These are phyloP conservation scores for Yarrowia porcina DNA, from an alignment of 805 yeast species.

Conservation along the genomic window DNA sequence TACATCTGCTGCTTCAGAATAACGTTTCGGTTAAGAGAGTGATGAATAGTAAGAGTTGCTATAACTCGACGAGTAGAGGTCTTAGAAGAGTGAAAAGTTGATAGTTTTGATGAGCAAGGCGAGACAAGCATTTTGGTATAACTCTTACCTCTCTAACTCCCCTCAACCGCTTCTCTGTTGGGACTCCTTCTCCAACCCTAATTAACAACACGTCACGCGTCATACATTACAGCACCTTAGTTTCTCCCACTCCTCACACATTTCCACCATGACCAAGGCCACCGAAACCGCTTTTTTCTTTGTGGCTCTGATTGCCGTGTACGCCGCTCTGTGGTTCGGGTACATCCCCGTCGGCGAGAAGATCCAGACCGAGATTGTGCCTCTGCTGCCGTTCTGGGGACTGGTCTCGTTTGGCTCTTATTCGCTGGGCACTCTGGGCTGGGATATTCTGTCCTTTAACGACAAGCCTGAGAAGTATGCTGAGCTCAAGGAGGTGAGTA, in stretches of 20 bases:
- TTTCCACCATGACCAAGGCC: constrained; percentile 58
- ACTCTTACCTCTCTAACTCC: background rate
- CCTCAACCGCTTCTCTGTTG: background rate
- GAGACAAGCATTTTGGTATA: background rate
- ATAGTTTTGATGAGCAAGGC: background rate
- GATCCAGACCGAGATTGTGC: constrained; percentile 54
- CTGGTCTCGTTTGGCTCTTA: constrained; percentile 66
- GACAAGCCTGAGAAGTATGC: constrained; percentile 65
- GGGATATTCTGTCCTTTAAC: constrained; percentile 64
- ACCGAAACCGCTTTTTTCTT: constrained; percentile 53
- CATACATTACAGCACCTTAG: constrained; percentile 1
- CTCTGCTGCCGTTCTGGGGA: constrained; percentile 68
- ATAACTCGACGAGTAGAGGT: background rate
- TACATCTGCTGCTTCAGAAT: too few species aligned
- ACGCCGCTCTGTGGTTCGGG: constrained; percentile 51
- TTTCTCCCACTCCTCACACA: background rate
- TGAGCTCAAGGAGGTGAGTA: constrained; percentile 50
- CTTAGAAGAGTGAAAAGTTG: background rate
- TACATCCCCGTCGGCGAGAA: constrained; percentile 53
- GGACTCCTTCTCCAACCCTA: background rate
- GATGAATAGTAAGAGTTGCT: background rate
- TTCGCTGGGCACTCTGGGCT: constrained; percentile 64
- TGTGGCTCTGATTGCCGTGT: constrained; percentile 49
- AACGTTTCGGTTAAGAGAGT: background rate
- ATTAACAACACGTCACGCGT: constrained; percentile 10